Evolutionary conservation across 345 rosid genomes (phyloP), one percentile per base, ranked within the genome.

Genomic region (Laguncularia racemosa): DNA sequence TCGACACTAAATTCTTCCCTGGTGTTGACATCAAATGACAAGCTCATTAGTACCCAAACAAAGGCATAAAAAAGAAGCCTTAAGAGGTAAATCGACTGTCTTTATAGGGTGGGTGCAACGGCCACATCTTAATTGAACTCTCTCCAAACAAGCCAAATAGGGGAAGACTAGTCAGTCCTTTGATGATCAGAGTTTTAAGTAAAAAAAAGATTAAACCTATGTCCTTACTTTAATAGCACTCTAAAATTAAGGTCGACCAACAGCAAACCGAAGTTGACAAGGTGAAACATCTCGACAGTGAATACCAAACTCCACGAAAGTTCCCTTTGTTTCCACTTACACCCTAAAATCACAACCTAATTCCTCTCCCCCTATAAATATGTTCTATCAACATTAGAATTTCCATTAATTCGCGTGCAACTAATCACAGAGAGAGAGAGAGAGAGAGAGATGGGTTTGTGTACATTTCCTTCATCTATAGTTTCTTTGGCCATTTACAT

Each of bases 161-260:
- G 11, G 28, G 40, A 33, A 33, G 40, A 33, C 40, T 33, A 9
- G 40, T 33, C 40, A 33, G 40, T 33, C 40, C 40, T 33, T 33
- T 7, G 11, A 33, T 33, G 9, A 33, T 23, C 5, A 33, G 40
- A 5, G 40, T 33, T 33, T 26, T 33, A 33, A 33, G 40, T 33
- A 33, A 33, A 33, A 33, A 33, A 33, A 9, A 33, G 11, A 33
- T 33, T 9, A 33, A 33, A 33, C 9, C 7, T 33, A 4, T 33
- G 9, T 33, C 40, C 53, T 83, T 83, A 64, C 83, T 80, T 83
- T 57, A 66, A 55, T 53, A 64, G 21, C 85, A 83, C 85, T 80
- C 84, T 72, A 83, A 76, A 83, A 65, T 72, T 83, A 54, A 76
- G 83, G 73, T 63, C 48, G 73, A 78, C 89, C 82, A 73, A 64